Evolutionary conservation across 768 basidiomycete species (phyloP).

Genomic region (Serendipita sp.): DNA sequence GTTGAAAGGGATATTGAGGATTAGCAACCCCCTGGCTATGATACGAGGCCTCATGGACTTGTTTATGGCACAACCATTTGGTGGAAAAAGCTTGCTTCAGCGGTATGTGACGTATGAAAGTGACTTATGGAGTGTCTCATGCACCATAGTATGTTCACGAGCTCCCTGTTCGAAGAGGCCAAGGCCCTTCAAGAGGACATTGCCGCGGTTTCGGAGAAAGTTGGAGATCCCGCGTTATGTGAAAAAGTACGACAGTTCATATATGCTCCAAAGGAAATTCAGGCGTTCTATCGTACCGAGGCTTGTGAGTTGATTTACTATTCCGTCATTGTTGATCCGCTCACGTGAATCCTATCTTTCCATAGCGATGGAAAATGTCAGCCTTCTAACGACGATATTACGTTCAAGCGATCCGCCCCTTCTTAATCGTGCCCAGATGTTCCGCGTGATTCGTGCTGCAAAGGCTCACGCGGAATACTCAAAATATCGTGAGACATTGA

Average conservation of each 20-base stretch:
- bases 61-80: conserved; percentile 94
- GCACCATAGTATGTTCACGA: conserved; percentile 74
- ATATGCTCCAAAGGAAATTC: conserved; percentile 75
- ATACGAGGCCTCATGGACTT: conserved; percentile 83
- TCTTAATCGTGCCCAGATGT: conserved; percentile 61
- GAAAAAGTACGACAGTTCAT: conserved; percentile 79
- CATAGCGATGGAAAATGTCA: conserved; percentile 48
- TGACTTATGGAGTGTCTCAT: not conserved
- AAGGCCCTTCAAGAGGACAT: conserved; percentile 74
- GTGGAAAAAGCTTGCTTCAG: conserved; percentile 80
- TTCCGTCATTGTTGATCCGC: not conserved
- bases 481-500: conserved; percentile 36
- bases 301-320: conserved; percentile 40
- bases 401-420: conserved; percentile 61
- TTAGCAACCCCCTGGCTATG: conserved; percentile 94
- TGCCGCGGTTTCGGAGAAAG: conserved; percentile 68
- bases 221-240: conserved; percentile 75
- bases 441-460: conserved; percentile 60
- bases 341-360: not conserved
- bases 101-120: conserved; percentile 29
- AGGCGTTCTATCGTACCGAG: conserved; percentile 62
- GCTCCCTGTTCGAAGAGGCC: conserved; percentile 79
- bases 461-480: conserved; percentile 66
- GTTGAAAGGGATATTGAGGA: conserved; percentile 76
- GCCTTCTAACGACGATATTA: conserved; percentile 64